Conservation (phyloP, 192 early-diverging fungal genomes). For the Coemansia sp. region DNA sequence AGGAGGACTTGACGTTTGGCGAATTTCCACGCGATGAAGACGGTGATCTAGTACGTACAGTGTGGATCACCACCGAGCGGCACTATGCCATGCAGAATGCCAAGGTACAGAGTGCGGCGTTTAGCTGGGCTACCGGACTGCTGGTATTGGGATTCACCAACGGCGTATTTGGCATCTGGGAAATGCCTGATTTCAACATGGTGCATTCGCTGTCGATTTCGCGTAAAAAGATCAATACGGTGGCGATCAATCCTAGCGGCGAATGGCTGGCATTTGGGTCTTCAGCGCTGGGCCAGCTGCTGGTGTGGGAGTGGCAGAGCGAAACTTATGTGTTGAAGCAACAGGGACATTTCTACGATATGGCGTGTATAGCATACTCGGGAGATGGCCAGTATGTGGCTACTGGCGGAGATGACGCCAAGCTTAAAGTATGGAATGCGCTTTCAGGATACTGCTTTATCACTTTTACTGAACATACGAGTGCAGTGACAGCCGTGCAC, state of each 20-base stretch:
- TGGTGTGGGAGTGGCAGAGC: constrained; percentile 99
- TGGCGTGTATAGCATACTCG: constrained; percentile 85
- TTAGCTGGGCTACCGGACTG: constrained; percentile 67
- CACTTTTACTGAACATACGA: constrained; percentile 91
- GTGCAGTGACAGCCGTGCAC: constrained; percentile 73
- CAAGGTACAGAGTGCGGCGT: constrained; percentile 76
- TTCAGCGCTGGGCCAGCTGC: constrained; percentile 85
- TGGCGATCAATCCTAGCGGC: constrained; percentile 83
- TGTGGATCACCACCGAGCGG: constrained; percentile 55
- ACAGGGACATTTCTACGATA: constrained; percentile 96
- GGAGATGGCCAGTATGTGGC: constrained; percentile 91
- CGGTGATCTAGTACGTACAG: constrained; percentile 28
- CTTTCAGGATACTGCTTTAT: constrained; percentile 96
- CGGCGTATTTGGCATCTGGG: constrained; percentile 98
- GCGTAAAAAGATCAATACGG: constrained; percentile 85
- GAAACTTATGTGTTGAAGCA: constrained; percentile 99
- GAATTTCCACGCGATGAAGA: constrained; percentile 57
- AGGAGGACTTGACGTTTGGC: constrained; percentile 59
- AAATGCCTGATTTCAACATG: constrained; percentile 89
- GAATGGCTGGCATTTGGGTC: constrained; percentile 99
- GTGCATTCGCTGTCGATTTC: constrained; percentile 96
- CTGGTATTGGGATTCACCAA: constrained; percentile 88
- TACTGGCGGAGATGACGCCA: constrained; percentile 95
- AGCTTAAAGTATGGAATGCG: constrained; percentile 98
- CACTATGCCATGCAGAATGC: constrained; percentile 83